Conservation (phyloP, 1,284 basidiomycete genomes). For the Boletus mariae region DNA sequence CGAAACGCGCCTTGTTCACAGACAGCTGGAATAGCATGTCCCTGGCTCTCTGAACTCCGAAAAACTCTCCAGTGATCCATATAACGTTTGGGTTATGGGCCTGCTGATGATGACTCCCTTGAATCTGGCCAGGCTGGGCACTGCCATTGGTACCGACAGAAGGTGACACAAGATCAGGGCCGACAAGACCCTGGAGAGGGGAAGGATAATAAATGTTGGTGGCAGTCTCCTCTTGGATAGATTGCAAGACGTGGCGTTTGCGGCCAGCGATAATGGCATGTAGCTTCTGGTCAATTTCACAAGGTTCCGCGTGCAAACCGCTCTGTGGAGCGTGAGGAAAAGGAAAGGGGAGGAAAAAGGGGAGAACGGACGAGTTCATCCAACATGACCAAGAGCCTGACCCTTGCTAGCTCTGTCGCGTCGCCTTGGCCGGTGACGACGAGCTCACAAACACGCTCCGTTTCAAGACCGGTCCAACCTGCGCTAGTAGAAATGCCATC, state of each 20-base stretch:
- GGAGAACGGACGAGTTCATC: constrained; percentile 79
- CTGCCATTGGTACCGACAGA: constrained; percentile 35
- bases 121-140: constrained; percentile 18
- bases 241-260: constrained; percentile 84
- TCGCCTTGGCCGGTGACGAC: constrained; percentile 87
- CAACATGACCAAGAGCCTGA: constrained; percentile 88
- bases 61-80: constrained; percentile 98
- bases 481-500: constrained; percentile 69
- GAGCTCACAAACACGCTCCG: constrained; percentile 89
- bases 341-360: not conserved
- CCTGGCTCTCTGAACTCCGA: constrained; percentile 89
- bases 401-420: constrained; percentile 87
- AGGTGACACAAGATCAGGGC: constrained; percentile 48
- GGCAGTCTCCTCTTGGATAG: constrained; percentile 95
- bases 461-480: constrained; percentile 86
- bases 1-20: constrained; percentile 68
- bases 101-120: constrained; percentile 22
- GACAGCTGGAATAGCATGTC: constrained; percentile 94
- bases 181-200: constrained; percentile 82
- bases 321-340: constrained; percentile 45
- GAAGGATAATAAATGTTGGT: constrained; percentile 97
- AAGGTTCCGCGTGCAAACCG: constrained; percentile 84
- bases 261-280: constrained; percentile 91
- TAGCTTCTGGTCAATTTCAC: constrained; percentile 94
- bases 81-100: constrained; percentile 70